Evolutionary conservation across 441 rosid genomes (phyloP), one percentile per base, ranked within the genome.

Genomic region (Pelargonium myrrhifolium): DNA sequence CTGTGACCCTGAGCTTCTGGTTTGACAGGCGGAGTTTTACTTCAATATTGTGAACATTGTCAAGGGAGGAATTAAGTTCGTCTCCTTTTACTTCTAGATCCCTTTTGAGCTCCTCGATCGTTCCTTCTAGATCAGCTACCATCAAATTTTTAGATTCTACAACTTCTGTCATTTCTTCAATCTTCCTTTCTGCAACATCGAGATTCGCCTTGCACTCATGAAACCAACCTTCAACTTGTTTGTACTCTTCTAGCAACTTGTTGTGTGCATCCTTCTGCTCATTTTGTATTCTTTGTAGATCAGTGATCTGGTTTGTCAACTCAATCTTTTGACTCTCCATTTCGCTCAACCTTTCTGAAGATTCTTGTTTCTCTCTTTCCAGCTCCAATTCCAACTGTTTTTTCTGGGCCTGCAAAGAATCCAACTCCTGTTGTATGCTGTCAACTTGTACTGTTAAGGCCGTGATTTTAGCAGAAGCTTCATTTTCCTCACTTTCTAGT

Each of bases 1-100:
- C 96, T 0, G 97, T 88, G 75, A 95, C 80, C 56, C 98, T 86
- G 40, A 90, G 96, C 76, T 95, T 92, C 87, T 95, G 99, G 86
- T 87, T 95, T 6, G 99, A 92, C 65, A 95, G 71, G 24, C 96
- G 87, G 43, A 92, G 97, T 79, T 83, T 86, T 6, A 94, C 93
- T 78, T 92, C 99, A 7, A 89, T 83, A 11, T 71, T 77, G 43
- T 81, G 81, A 60, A 81, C 83, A 4, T 86, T 87, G 42, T 89
- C 91, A 3, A 79, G 68, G 70, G 82, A 28, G 22, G 83, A 73
- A 77, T 71, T 73, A 0, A 87, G 75, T 64, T 94, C 97, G 9
- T 94, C 99, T 74, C 74, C 92, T 83, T 88, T 88, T 55, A 84
- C 70, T 65, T 92, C 99, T 18, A 89, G 75, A 28, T 94, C 88